phyloP scores from a whole-genome alignment of 345 rosid species.

The Erodium maritimum region DNA sequence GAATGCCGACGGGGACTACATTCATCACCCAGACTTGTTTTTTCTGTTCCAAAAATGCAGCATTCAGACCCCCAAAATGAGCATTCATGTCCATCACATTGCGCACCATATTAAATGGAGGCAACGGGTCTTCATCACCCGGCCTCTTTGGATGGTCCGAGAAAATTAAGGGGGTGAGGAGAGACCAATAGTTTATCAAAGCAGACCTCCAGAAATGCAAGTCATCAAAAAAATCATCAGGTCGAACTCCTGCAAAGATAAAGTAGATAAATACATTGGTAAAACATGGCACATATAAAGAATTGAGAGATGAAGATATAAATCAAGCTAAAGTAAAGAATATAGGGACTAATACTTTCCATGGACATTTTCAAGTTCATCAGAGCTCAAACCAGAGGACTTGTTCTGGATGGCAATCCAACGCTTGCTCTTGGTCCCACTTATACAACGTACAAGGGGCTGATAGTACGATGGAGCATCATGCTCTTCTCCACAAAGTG shows the following conservation, averaged over 20 bases:
- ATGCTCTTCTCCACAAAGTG: slow-evolving; percentile 49
- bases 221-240: slow-evolving; percentile 73
- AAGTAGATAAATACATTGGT: background rate
- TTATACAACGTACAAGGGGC: slow-evolving; percentile 67
- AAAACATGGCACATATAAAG: background rate
- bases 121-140: slow-evolving; percentile 94
- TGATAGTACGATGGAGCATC: slow-evolving; percentile 62
- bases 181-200: slow-evolving; percentile 81
- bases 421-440: slow-evolving; percentile 65
- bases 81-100: slow-evolving; percentile 99
- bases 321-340: background rate
- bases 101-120: slow-evolving; percentile 92
- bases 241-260: slow-evolving; percentile 47
- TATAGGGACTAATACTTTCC: slow-evolving; percentile 53
- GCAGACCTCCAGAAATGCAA: slow-evolving; percentile 57
- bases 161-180: slow-evolving; percentile 87
- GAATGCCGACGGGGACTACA: slow-evolving; percentile 72
- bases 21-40: slow-evolving; percentile 94
- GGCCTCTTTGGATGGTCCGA: slow-evolving; percentile 99
- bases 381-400: slow-evolving; percentile 43
- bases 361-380: slow-evolving; percentile 54
- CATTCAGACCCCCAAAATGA: slow-evolving; percentile 71
- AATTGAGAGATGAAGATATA: background rate
- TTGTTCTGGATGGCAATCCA: slow-evolving; percentile 86
- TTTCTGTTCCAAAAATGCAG: slow-evolving; percentile 59